Evolutionary conservation across 345 rosid genomes (phyloP).

Genomic region (Hypericum perforatum): DNA sequence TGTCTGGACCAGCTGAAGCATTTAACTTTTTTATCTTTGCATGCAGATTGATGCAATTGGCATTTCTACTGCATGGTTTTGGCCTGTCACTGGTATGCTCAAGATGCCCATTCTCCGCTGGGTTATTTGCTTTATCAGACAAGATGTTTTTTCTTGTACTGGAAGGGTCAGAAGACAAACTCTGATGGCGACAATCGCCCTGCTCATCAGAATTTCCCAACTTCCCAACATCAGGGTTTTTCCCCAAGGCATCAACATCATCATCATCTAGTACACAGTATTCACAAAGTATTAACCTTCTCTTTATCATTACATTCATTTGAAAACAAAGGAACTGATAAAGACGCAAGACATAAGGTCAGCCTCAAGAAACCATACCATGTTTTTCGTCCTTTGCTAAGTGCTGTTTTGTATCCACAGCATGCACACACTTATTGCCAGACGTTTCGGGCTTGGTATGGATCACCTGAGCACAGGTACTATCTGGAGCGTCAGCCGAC

Average conservation of each 20-base stretch:
- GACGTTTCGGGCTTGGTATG: constrained; percentile 38
- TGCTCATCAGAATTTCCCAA: constrained; percentile 14
- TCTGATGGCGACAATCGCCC: constrained; percentile 17
- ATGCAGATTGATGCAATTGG: constrained; percentile 17
- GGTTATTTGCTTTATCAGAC: constrained; percentile 21
- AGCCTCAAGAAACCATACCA: constrained; percentile 17
- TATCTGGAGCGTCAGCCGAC: constrained; percentile 48
- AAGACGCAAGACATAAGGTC: not conserved
- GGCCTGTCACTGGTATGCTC: constrained; percentile 21
- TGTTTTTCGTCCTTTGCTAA: constrained; percentile 23
- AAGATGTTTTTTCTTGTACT: constrained; percentile 11
- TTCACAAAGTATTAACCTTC: not conserved
- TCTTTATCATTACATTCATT: not conserved
- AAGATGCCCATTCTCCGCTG: constrained; percentile 15
- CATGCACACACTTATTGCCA: constrained; percentile 24
- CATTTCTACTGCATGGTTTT: constrained; percentile 4
- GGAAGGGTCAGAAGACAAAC: constrained; percentile 6
- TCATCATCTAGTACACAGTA: constrained; percentile 19
- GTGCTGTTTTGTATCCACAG: constrained; percentile 21
- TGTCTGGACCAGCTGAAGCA: constrained; percentile 19
- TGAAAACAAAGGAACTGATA: not conserved
- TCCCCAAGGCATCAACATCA: constrained; percentile 16
- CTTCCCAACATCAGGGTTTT: constrained; percentile 22
- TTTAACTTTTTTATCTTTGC: constrained; percentile 25
- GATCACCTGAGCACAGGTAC: constrained; percentile 58